Evolutionary conservation across 2,329 filamentous ascomycete genomes (phyloP).

Genomic region (Aspergillus sp.): DNA sequence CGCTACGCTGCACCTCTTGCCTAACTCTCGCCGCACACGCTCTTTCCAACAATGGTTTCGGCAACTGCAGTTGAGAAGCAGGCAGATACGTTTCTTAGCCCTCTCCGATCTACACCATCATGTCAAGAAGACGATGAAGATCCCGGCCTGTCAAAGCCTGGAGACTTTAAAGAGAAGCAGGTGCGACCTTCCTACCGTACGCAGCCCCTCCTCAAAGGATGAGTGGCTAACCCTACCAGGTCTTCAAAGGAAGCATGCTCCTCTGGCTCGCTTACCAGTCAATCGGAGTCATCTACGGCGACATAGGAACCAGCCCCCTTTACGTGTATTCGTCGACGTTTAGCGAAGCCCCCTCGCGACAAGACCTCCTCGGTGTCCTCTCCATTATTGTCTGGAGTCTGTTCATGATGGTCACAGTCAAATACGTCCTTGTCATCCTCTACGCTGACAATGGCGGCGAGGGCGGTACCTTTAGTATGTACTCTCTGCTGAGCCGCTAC

Average conservation of each 20-base stretch:
- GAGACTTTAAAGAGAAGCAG: constrained; percentile 17
- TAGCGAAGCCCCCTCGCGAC: constrained; percentile 45
- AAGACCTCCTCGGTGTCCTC: constrained; percentile 58
- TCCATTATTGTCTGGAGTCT: constrained; percentile 62
- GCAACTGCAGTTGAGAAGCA: constrained; percentile 7
- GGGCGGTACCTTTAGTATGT: constrained; percentile 61
- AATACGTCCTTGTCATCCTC: constrained; percentile 60
- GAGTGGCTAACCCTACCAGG: constrained; percentile 7
- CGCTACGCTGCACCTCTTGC: background rate
- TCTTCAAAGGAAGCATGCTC: constrained; percentile 21
- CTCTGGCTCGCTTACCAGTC: constrained; percentile 58
- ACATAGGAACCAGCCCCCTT: constrained; percentile 62
- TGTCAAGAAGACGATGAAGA: constrained; percentile 17
- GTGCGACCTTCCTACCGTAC: background rate
- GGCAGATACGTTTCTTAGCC: constrained; percentile 8
- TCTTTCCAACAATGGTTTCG: background rate
- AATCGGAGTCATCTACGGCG: constrained; percentile 63
- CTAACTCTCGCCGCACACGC: background rate
- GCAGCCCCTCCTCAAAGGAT: background rate
- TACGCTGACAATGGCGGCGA: constrained; percentile 62
- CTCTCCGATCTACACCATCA: background rate
- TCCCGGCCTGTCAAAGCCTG: constrained; percentile 17
- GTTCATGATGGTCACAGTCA: constrained; percentile 61
- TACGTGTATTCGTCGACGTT: constrained; percentile 64
- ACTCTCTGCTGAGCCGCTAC: constrained; percentile 58